Evolutionary conservation across 805 yeast species (phyloP), one percentile per base, ranked within the genome.

Genomic region (Suhomyces sp.): DNA sequence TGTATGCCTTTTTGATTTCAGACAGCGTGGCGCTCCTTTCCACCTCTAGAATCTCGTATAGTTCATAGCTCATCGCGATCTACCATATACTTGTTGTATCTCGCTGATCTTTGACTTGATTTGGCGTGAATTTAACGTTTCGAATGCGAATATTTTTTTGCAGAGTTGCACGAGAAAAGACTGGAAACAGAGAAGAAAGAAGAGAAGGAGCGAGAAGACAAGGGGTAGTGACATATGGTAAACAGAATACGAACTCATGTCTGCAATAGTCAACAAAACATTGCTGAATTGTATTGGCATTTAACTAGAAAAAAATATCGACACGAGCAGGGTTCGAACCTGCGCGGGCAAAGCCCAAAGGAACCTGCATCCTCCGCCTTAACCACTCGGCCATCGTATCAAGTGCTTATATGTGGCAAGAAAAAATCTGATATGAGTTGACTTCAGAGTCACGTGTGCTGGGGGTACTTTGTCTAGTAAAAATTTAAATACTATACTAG

Each of bases 1-100:
- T 79, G 69, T 89, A 93, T 0, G 97, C 96, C 66, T 81, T 84
- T 60, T 86, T 86, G 64, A 93, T 89, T 56, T 92, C 97, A 1
- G 70, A 71, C 29, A 81, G 69, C 1, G 89, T 70, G 0, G 97
- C 96, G 17, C 80, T 75, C 2, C 76, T 65, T 6, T 80, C 81
- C 4, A 91, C 82, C 37, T 89, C 96, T 20, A 91, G 76, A 3
- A 88, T 72, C 44, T 81, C 89, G 69, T 90, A 91, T 47, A 77
- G 68, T 20, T 41, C 44, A 22, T 21, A 20, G 9, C 29, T 41
- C 44, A 41, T 41, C 41, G 21, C 22, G 12, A 37, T 17, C 22
- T 37, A 35, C 20, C 40, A n/a, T 15, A 8, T n/a, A 35, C 40
- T 15, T 15, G 20, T 31, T 9, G 10, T 13, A 6, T 35, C 20